Base-by-base conservation (phyloP, 2,329 filamentous ascomycete species). In the Mariannaea elegans region DNA sequence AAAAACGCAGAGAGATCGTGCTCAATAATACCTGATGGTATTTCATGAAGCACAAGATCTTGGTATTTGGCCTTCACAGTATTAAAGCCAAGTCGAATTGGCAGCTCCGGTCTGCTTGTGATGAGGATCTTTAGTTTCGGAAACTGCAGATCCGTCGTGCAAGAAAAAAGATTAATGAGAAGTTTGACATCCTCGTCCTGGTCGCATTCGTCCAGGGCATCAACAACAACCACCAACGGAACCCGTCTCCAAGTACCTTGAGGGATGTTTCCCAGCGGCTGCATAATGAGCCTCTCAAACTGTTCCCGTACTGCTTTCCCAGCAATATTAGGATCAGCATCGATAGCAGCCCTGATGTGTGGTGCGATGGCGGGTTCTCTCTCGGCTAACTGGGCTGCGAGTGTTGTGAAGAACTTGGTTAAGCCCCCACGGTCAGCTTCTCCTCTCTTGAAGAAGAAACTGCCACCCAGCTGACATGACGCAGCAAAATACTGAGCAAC, bases 271-370 rank as follows among this genome's bases (percentile, higher is more conserved):
- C 6, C 5, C 32, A 80, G 56, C 2, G 77, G 78, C 18, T 73
- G 21, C 3, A 75, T 53, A 49, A 80, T 67, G 0, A 81, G 76
- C 46, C 74, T 72, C 3, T 76, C 68, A 59, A 78, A 81, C 57
- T 82, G 77, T 18, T 77, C 66, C 31, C 50, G 56, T 5, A 76
- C 53, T 19, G 62, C 16, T 46, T 75, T 72, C 7, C 42, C 53
- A n/a, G 62, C 7, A 34, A 79, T 71, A 16, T 16, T 27, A n/a
- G 68, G 68, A 38, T 79, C 67, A 6, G 51, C 36, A 4, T 75
- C 46, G 24, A 27, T 27, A 9, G 24, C 24, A 27, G 24, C 24
- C 24, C 9, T 27, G 24, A 27, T 27, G 24, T 27, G 24, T 27
- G 24, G 24, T 9, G 24, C 24, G 24, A 27, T 27, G 9, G 24